Percentiles rank a stretch among this genome's conserved stretches.
phyloP scores from a whole-genome alignment of 805 yeast species.

The Hanseniaspora pseudoguilliermondii region DNA sequence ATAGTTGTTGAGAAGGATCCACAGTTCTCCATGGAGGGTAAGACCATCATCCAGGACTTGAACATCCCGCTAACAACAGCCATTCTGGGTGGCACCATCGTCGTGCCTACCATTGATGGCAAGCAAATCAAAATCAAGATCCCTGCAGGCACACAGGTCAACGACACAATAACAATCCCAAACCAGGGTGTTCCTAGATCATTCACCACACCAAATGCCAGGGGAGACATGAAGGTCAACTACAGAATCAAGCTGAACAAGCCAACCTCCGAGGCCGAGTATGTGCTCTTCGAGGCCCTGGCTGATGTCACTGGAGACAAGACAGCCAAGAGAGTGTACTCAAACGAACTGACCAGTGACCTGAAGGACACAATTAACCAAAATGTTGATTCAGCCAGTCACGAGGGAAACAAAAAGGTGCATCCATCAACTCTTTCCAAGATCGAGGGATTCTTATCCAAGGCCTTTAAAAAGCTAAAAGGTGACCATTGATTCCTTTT shows the following conservation, averaged over 20 bases:
- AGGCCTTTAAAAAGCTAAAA: constrained; percentile 41
- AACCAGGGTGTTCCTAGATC: constrained; percentile 74
- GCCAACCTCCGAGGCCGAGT: constrained; percentile 74
- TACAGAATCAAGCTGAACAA: constrained; percentile 58
- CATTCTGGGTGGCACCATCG: constrained; percentile 81
- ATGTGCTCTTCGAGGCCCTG: constrained; percentile 79
- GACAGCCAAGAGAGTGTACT: constrained; percentile 51
- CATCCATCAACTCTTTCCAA: constrained; percentile 32
- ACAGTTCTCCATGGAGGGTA: constrained; percentile 51
- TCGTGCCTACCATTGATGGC: constrained; percentile 85
- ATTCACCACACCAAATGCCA: constrained; percentile 31
- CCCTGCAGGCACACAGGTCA: constrained; percentile 72
- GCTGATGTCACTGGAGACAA: constrained; percentile 82
- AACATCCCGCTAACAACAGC: constrained; percentile 90
- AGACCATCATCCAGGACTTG: constrained; percentile 51
- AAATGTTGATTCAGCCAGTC: not conserved
- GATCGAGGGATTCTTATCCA: constrained; percentile 46
- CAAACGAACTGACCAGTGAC: constrained; percentile 4
- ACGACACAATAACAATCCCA: constrained; percentile 60
- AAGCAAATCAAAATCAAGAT: constrained; percentile 62
- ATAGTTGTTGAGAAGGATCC: constrained; percentile 67
- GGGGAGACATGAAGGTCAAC: constrained; percentile 73
- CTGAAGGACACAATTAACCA: not conserved
- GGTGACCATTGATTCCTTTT: too few relatives aligned
- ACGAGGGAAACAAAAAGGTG: constrained; percentile 9